These are phyloP conservation scores for Trypanosoma melophagium DNA, from an alignment of 208 protist species.

Conservation along the genomic window DNA sequence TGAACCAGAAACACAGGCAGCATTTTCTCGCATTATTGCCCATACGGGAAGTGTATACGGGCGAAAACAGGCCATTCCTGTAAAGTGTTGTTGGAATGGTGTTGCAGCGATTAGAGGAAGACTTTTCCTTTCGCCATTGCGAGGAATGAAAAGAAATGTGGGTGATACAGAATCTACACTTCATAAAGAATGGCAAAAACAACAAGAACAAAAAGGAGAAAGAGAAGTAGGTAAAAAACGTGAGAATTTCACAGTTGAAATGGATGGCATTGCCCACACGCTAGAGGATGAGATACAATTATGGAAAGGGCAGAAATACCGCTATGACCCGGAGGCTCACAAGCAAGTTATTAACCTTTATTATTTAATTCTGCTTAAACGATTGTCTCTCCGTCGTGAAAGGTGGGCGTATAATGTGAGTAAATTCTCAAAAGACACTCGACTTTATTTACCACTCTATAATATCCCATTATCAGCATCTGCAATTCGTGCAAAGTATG, in stretches of 20 bases:
- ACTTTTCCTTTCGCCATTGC: slow-evolving; percentile 34
- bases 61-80: slow-evolving; percentile 34
- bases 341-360: not conserved
- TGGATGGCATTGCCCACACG: not conserved
- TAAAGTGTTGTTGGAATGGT: slow-evolving; percentile 87
- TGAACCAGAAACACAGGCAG: slow-evolving; percentile 39
- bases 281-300: not conserved
- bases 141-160: not conserved
- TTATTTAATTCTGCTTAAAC: not conserved
- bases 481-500: not conserved
- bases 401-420: not conserved
- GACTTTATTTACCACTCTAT: not conserved
- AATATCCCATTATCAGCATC: not conserved
- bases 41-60: not conserved
- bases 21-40: slow-evolving; percentile 37
- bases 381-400: not conserved
- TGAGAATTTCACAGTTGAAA: not conserved
- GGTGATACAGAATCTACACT: no score
- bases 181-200: not conserved
- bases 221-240: not conserved
- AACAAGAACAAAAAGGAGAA: not conserved
- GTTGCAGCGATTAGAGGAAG: slow-evolving; percentile 64
- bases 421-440: not conserved
- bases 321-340: slow-evolving; percentile 1
- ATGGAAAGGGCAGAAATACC: slow-evolving; percentile 5